Conservation (phyloP, 257 asterid species). For the Jaltomata sinuosa region DNA sequence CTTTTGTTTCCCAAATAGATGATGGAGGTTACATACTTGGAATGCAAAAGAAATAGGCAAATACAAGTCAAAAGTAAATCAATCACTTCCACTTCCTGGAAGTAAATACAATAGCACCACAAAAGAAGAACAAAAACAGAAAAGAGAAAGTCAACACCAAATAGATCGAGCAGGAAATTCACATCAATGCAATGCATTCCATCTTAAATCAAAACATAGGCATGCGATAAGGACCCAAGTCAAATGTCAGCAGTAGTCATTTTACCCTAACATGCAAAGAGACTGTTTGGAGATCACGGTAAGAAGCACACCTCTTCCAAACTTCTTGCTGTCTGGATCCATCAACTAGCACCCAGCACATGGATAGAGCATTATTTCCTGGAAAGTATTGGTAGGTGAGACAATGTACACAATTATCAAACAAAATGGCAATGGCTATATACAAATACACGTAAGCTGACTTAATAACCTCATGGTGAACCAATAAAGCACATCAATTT, state of each 20-base stretch:
- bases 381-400: not conserved
- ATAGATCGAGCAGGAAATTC: not conserved
- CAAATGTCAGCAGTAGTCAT: not conserved
- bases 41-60: not conserved
- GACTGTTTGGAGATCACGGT: not conserved
- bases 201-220: not conserved
- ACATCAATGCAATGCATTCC: not conserved
- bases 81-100: not conserved
- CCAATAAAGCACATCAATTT: not conserved
- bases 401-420: not conserved
- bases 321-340: slow-evolving; percentile 86
- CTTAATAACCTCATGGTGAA: not conserved
- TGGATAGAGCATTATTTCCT: slow-evolving; percentile 44
- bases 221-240: not conserved
- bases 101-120: not conserved
- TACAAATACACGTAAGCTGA: not conserved
- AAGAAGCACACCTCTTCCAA: slow-evolving; percentile 76
- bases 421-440: not conserved
- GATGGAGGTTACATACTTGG: not conserved
- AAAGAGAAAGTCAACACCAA: not conserved
- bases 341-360: slow-evolving; percentile 49
- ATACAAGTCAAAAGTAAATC: not conserved
- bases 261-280: not conserved
- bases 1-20: not conserved
- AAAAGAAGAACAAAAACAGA: not conserved